phyloP scores from a whole-genome alignment of 805 yeast genomes.

The Hanseniaspora jakobsenii region DNA sequence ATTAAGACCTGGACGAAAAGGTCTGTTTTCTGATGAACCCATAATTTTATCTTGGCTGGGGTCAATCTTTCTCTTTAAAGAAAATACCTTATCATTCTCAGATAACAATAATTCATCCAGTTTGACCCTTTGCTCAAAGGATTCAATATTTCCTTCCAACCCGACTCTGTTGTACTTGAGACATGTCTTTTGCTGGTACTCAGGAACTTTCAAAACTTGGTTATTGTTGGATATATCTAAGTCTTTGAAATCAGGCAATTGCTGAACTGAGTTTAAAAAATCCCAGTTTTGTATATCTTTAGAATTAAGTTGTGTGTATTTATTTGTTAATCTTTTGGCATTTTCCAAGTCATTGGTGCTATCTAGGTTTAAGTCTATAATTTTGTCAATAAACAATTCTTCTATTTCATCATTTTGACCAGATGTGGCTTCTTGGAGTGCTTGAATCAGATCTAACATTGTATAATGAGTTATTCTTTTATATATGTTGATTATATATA shows the following conservation, averaged over 20 bases:
- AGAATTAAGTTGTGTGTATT: conserved; percentile 51
- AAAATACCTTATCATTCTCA: conserved; percentile 57
- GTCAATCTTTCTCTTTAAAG: conserved; percentile 56
- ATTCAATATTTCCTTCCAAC: conserved; percentile 53
- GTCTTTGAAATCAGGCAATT: conserved; percentile 32
- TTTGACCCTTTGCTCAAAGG: conserved; percentile 53
- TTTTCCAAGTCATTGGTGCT: conserved; percentile 16
- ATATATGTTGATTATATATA: not conserved
- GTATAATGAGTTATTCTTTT: not conserved
- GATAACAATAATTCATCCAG: conserved; percentile 34
- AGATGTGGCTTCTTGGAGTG: conserved; percentile 7
- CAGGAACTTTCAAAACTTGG: conserved; percentile 34
- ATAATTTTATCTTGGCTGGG: conserved; percentile 47
- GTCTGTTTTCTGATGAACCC: conserved; percentile 66
- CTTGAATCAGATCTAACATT: not conserved
- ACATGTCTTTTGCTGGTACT: conserved; percentile 48
- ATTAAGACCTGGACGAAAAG: conserved; percentile 91
- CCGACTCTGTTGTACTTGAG: conserved; percentile 65
- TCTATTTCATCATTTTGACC: conserved; percentile 16
- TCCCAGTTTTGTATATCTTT: conserved; percentile 46
- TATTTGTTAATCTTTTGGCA: conserved; percentile 25
- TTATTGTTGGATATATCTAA: conserved; percentile 27
- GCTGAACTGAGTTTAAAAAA: conserved; percentile 57
- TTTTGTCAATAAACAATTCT: conserved; percentile 37
- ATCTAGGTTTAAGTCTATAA: conserved; percentile 26